Evolutionary conservation across 139 green algal species (phyloP).

Genomic region (Limnomonas spitsbergensis): DNA sequence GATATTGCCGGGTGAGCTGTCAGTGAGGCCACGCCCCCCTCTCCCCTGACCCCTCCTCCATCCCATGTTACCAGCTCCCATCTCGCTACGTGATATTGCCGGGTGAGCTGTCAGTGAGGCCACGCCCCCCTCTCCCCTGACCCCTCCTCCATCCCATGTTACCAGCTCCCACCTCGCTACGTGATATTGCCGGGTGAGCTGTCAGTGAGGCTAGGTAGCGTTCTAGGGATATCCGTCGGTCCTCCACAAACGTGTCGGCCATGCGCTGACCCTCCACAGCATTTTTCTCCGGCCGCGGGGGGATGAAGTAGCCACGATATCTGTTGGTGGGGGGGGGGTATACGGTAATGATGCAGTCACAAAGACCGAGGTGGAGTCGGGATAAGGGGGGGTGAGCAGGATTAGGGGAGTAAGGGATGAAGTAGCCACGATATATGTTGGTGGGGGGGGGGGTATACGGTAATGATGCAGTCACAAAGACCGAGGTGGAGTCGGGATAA

Average conservation of each 20-base stretch:
- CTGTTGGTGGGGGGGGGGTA: not conserved
- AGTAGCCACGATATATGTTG: conserved; percentile 30
- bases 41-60: too few species aligned
- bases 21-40: too few species aligned
- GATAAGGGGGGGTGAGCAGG: not conserved
- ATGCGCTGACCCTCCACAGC: conserved; percentile 70
- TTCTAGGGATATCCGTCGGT: conserved; percentile 69
- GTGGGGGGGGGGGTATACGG: not conserved
- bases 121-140: conserved; percentile 85
- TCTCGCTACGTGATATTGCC: conserved; percentile 52
- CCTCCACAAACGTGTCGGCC: conserved; percentile 80
- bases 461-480: too few species aligned
- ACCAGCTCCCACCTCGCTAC: conserved; percentile 43
- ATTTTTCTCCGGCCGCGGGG: conserved; percentile 80
- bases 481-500: not conserved
- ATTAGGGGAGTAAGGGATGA: conserved; percentile 59
- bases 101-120: conserved; percentile 68
- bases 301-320: conserved; percentile 55
- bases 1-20: too few species aligned
- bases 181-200: conserved; percentile 68
- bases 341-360: too few species aligned
- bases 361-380: not conserved
- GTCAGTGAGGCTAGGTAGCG: conserved; percentile 79
- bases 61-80: too few species aligned
- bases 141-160: too few species aligned